Evolutionary conservation across 441 rosid genomes (phyloP), one percentile per base, ranked within the genome.

Genomic region (Raphanus hybrid): DNA sequence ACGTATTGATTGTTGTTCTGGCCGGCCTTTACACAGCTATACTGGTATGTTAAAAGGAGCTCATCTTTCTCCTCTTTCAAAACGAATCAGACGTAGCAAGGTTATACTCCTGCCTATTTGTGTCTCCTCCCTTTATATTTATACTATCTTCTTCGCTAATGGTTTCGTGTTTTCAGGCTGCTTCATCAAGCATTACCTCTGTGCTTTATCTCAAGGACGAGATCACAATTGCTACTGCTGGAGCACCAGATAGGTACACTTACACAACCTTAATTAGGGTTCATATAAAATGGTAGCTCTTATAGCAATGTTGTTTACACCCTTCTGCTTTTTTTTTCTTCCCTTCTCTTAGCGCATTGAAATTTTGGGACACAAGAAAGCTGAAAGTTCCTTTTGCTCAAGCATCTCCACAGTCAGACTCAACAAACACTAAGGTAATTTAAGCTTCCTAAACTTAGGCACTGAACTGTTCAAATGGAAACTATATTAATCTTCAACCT

Each of bases 121-220:
- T 29, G 34, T 3, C 34, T 29, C 5, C 5, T 29, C 34, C 34
- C 34, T 29, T 29, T 29, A 29, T 29, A 29, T 6, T 29, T 75
- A 6, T 62, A 11, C 14, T 54, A 6, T 67, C 16, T 74, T 16
- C 23, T 37, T 32, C 27, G 62, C 73, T 82, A 34, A 84, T 54
- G 23, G 26, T 52, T 80, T 26, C 60, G 1, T 48, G 64, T 66
- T 82, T 71, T 67, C 87, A 90, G 97, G 89, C 90, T 72, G 93
- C 93, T 78, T 29, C 34, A 29, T 29, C 34, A 29, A 29, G 34
- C 34, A 29, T 29, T 29, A 29, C 34, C 14, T 90, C 97, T 41
- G 94, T 90, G 70, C 92, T 95, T 76, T 91, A 82, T 85, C 93
- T 95, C 76, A 89, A 87, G 75, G 99, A 95, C 75, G 96, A 81